Evolutionary conservation across 257 asterid species (phyloP).

Genomic region (Henckelia pumila): DNA sequence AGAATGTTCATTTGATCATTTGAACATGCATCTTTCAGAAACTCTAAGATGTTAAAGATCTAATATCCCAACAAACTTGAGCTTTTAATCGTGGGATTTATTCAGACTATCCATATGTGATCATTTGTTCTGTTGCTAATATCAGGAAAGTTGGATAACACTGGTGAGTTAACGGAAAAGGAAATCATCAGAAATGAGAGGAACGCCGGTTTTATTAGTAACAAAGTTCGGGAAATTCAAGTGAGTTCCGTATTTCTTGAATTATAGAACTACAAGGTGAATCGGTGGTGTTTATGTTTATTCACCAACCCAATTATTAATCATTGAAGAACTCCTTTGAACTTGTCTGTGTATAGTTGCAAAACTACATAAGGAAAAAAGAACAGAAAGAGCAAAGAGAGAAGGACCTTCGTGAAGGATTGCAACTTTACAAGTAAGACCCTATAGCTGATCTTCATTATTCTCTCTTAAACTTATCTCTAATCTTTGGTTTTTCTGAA

Average conservation of each 20-base stretch:
- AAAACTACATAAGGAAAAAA: conserved; percentile 56
- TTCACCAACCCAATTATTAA: not conserved
- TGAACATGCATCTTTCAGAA: not conserved
- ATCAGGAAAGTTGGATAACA: conserved; percentile 66
- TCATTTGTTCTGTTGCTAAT: not conserved
- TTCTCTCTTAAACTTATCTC: not conserved
- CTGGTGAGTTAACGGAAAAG: conserved; percentile 79
- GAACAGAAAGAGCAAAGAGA: conserved; percentile 75
- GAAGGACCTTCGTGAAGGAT: conserved; percentile 76
- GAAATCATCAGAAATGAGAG: conserved; percentile 85
- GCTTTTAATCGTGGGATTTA: not conserved
- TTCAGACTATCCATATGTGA: not conserved
- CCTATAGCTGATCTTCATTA: conserved; percentile 6
- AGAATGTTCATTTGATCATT: not conserved
- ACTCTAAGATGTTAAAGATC: not conserved
- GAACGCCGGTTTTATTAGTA: conserved; percentile 73
- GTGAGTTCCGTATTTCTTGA: conserved; percentile 39
- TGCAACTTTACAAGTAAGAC: conserved; percentile 76
- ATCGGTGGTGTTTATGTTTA: not conserved
- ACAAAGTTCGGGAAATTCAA: conserved; percentile 79
- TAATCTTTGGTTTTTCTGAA: not conserved
- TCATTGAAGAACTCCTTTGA: not conserved
- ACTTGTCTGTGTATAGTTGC: conserved; percentile 41
- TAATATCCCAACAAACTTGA: not conserved
- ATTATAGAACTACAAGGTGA: not conserved